Conservation (phyloP, 768 basidiomycete species). For the Boletellus ananiceps region DNA sequence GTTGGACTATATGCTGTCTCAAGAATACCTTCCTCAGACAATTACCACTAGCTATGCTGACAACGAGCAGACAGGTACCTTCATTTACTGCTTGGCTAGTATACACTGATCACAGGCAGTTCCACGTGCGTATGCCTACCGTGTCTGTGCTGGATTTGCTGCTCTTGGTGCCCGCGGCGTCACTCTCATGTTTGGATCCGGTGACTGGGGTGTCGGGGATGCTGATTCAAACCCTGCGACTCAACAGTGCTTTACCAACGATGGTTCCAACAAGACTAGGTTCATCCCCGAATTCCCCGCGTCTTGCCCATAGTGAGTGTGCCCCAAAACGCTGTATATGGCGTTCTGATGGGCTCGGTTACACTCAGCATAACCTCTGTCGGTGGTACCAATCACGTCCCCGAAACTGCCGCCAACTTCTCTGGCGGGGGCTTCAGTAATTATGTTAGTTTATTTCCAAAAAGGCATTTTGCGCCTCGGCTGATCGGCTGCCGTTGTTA, state of each 20-base stretch:
- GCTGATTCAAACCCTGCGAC: conserved; percentile 49
- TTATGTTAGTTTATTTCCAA: conserved; percentile 37
- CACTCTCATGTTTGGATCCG: conserved; percentile 60
- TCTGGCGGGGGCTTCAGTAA: conserved; percentile 76
- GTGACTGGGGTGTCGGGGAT: conserved; percentile 74
- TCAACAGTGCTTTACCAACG: conserved; percentile 54
- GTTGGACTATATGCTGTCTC: conserved; percentile 53
- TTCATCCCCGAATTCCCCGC: conserved; percentile 65
- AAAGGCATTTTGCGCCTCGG: conserved; percentile 1
- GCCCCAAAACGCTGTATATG: neutral
- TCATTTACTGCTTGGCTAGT: neutral
- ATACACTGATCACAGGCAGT: conserved; percentile 33
- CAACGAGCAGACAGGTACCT: conserved; percentile 62
- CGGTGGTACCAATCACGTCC: conserved; percentile 57
- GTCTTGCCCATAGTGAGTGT: conserved; percentile 48
- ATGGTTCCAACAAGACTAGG: conserved; percentile 46
- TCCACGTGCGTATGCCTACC: conserved; percentile 50
- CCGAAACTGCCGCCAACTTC: conserved; percentile 56
- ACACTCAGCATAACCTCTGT: conserved; percentile 62
- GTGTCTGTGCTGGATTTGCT: conserved; percentile 59
- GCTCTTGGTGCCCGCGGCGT: conserved; percentile 65
- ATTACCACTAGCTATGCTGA: conserved; percentile 75
- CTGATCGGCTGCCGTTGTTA: conserved; percentile 15
- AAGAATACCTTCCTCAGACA: conserved; percentile 45
- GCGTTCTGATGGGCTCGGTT: neutral